Conservation (phyloP, 139 green algal species). For the Nannochloris sp. region DNA sequence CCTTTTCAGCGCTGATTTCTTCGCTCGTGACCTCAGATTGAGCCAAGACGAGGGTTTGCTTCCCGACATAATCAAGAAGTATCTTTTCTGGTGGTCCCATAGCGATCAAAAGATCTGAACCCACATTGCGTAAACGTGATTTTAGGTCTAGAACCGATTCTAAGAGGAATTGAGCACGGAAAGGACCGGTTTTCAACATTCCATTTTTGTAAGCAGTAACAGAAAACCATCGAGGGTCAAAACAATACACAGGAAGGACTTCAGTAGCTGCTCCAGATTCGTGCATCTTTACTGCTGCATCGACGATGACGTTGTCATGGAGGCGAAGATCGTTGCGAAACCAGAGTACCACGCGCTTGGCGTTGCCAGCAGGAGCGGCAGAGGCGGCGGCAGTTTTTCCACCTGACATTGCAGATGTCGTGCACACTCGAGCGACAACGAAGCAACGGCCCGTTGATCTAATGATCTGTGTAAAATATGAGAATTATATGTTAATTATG, state of each 20-base stretch:
- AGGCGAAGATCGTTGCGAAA: slow-evolving; percentile 77
- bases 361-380: background rate
- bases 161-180: slow-evolving; percentile 73
- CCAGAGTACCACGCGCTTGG: slow-evolving; percentile 64
- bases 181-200: slow-evolving; percentile 55
- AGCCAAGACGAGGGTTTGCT: slow-evolving; percentile 46
- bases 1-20: slow-evolving; percentile 56
- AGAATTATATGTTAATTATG: no score
- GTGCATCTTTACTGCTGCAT: slow-evolving; percentile 50
- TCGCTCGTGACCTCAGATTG: slow-evolving; percentile 70
- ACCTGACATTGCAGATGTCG: background rate
- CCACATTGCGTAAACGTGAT: slow-evolving; percentile 33
- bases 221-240: slow-evolving; percentile 76
- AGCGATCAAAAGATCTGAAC: slow-evolving; percentile 70
- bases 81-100: slow-evolving; percentile 73
- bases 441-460: background rate
- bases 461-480: background rate
- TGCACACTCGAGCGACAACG: background rate
- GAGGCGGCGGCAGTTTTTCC: background rate
- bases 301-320: slow-evolving; percentile 72
- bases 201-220: slow-evolving; percentile 30
- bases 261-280: slow-evolving; percentile 37
- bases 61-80: slow-evolving; percentile 27
- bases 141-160: slow-evolving; percentile 79
- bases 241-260: slow-evolving; percentile 88